phyloP scores from a whole-genome alignment of 2,329 filamentous ascomycete genomes.

The Hypocrella siamensis region DNA sequence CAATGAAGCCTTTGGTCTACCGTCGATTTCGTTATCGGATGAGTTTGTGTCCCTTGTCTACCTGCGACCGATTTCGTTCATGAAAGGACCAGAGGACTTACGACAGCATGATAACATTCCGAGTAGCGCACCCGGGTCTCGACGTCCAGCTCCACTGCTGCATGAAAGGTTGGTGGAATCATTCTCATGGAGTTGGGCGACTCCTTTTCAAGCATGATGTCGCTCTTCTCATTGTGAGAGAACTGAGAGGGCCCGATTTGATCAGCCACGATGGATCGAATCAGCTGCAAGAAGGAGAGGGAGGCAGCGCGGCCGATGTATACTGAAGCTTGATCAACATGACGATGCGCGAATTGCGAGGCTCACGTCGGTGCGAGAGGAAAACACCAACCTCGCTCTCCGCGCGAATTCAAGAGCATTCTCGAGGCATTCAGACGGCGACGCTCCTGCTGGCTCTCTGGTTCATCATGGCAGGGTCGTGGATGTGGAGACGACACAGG shows the following conservation, averaged over 20 bases:
- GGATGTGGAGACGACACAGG: too few relatives aligned
- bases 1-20: slow-evolving; percentile 17
- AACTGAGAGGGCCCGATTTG: slow-evolving; percentile 39
- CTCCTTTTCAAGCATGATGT: slow-evolving; percentile 36
- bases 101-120: slow-evolving; percentile 8
- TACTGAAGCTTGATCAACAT: slow-evolving; percentile 15
- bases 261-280: slow-evolving; percentile 28
- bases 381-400: slow-evolving; percentile 27
- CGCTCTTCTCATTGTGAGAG: slow-evolving; percentile 31
- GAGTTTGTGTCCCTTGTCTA: too few relatives aligned
- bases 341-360: too few relatives aligned
- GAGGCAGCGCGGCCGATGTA: slow-evolving; percentile 34
- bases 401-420: slow-evolving; percentile 35
- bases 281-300: slow-evolving; percentile 38
- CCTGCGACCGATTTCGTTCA: too few relatives aligned
- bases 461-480: too few relatives aligned
- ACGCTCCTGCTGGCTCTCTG: too few relatives aligned
- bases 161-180: not conserved
- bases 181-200: slow-evolving; percentile 4
- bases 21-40: too few relatives aligned
- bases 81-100: too few relatives aligned
- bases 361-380: not conserved
- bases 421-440: too few relatives aligned
- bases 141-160: slow-evolving; percentile 6
- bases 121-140: slow-evolving; percentile 6